These are phyloP conservation scores for Auriscalpium orientale DNA, from an alignment of 768 basidiomycete species.

Conservation along the genomic window DNA sequence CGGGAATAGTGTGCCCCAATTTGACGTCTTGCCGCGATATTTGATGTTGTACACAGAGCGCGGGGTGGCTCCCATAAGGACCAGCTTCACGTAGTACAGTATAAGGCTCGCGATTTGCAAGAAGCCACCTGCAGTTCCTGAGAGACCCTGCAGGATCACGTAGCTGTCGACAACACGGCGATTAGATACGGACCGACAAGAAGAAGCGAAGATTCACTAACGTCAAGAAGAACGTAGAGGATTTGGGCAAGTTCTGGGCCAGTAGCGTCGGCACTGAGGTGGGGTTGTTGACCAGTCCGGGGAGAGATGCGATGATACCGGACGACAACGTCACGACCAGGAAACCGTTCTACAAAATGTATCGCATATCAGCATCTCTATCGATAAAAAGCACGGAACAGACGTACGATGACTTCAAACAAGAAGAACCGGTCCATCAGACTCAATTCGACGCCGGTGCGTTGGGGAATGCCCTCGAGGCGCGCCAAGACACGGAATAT, in stretches of 20 bases:
- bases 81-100: conserved; percentile 87
- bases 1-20: conserved; percentile 76
- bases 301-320: conserved; percentile 72
- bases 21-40: conserved; percentile 57
- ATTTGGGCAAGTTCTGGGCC: conserved; percentile 70
- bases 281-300: conserved; percentile 58
- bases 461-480: conserved; percentile 87
- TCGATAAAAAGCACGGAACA: not conserved
- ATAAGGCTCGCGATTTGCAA: conserved; percentile 67
- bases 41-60: conserved; percentile 80
- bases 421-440: conserved; percentile 90
- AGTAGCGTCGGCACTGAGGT: conserved; percentile 60
- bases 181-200: not conserved
- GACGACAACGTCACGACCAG: conserved; percentile 80
- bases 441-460: conserved; percentile 76
- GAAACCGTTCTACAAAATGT: conserved; percentile 80
- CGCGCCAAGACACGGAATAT: conserved; percentile 70
- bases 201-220: conserved; percentile 25
- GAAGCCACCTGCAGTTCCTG: conserved; percentile 75
- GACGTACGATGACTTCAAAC: conserved; percentile 81
- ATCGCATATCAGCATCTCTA: not conserved
- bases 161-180: conserved; percentile 36
- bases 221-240: conserved; percentile 90
- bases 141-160: conserved; percentile 71
- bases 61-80: conserved; percentile 83